Conservation (phyloP, 768 basidiomycete genomes). For the Sistotremastrum niveocremeum region DNA sequence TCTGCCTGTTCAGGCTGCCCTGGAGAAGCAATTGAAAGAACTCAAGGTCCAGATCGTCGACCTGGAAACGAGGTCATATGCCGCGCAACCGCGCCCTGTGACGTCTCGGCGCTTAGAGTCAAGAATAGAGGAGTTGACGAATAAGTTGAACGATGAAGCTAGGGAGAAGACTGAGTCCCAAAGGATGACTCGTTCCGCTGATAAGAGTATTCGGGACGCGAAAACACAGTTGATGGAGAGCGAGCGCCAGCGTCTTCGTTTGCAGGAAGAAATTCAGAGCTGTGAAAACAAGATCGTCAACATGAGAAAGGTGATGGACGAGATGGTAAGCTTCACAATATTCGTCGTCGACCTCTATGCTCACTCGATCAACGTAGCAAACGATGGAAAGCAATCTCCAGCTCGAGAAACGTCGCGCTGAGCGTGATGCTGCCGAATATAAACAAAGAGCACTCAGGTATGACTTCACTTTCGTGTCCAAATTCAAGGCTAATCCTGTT, state of each 20-base stretch:
- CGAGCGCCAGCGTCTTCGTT: constrained; percentile 43
- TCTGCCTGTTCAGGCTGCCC: constrained; percentile 39
- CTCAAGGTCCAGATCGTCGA: constrained; percentile 73
- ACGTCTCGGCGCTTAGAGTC: constrained; percentile 49
- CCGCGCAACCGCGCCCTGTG: constrained; percentile 38
- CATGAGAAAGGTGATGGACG: constrained; percentile 48
- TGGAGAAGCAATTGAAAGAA: constrained; percentile 81
- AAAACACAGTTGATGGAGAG: constrained; percentile 43
- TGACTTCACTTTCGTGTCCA: constrained; percentile 10
- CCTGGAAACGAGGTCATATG: constrained; percentile 65
- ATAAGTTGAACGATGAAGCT: constrained; percentile 38
- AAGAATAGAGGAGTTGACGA: constrained; percentile 60
- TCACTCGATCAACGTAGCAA: constrained; percentile 32
- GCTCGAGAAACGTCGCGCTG: constrained; percentile 59
- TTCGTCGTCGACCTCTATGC: constrained; percentile 6
- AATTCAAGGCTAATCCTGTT: constrained; percentile 1
- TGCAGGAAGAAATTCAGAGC: constrained; percentile 52
- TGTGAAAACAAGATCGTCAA: constrained; percentile 44
- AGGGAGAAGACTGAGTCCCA: constrained; percentile 27
- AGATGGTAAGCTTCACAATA: constrained; percentile 30
- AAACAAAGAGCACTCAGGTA: constrained; percentile 60
- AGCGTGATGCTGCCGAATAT: constrained; percentile 61
- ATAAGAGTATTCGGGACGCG: constrained; percentile 37
- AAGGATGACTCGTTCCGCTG: constrained; percentile 25
- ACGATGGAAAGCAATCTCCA: constrained; percentile 54